These are phyloP conservation scores for Setaria italica DNA, from an alignment of 202 grass and related monocot species.

Conservation along the genomic window DNA sequence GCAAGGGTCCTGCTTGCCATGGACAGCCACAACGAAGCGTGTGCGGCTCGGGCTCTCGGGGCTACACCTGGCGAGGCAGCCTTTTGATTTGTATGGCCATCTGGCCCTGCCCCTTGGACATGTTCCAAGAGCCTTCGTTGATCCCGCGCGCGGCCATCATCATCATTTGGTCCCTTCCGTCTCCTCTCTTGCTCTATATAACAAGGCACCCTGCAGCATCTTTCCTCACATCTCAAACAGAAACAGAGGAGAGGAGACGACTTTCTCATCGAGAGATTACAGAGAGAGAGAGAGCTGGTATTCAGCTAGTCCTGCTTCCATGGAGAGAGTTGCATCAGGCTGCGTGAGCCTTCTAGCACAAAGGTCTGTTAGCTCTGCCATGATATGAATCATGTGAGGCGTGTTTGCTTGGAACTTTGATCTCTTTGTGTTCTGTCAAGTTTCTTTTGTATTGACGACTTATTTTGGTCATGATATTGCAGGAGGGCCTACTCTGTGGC, in stretches of 20 bases:
- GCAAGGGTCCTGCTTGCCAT: neutral
- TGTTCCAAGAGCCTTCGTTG: slow-evolving; percentile 37
- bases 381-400: neutral
- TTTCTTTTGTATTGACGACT: neutral
- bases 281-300: neutral
- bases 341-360: slow-evolving; percentile 31
- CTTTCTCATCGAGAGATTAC: too few species aligned
- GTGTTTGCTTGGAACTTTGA: neutral
- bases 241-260: neutral
- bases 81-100: slow-evolving; percentile 19
- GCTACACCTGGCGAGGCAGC: slow-evolving; percentile 4
- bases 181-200: slow-evolving; percentile 34
- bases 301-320: neutral
- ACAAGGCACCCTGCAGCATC: neutral
- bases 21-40: neutral
- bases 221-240: slow-evolving; percentile 28
- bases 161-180: slow-evolving; percentile 7
- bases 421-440: too few species aligned
- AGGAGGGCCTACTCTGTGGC: slow-evolving; percentile 60
- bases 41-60: neutral
- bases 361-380: neutral
- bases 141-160: slow-evolving; percentile 24
- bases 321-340: slow-evolving; percentile 44
- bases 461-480: neutral
- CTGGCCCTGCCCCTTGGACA: slow-evolving; percentile 32